These are phyloP conservation scores for Acacia confusa DNA, from an alignment of 306 rosid species.

Conservation along the genomic window DNA sequence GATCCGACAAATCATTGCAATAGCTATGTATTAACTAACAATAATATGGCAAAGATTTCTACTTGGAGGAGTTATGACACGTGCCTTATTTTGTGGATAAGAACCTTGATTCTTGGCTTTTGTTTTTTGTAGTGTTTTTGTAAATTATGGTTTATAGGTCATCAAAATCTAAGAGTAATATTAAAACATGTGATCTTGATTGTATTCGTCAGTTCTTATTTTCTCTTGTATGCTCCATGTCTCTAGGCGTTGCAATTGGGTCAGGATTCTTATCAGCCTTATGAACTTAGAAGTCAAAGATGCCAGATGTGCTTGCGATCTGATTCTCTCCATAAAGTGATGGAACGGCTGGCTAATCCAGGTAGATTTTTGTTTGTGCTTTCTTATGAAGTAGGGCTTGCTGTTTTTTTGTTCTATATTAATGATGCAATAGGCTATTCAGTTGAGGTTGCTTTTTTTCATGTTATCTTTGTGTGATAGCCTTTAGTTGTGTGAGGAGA, in stretches of 20 bases:
- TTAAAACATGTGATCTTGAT: neutral
- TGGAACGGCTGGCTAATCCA: constrained; percentile 87
- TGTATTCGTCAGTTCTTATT: constrained; percentile 1
- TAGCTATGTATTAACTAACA: neutral
- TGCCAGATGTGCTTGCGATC: constrained; percentile 96
- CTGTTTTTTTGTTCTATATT: neutral
- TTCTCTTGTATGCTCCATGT: constrained; percentile 15
- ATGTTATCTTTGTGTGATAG: neutral
- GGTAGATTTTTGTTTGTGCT: constrained; percentile 44
- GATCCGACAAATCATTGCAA: neutral
- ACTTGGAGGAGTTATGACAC: neutral
- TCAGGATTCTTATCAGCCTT: constrained; percentile 65
- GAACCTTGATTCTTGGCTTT: neutral
- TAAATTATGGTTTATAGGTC: neutral
- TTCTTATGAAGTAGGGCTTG: constrained; percentile 3
- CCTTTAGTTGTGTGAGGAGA: neutral
- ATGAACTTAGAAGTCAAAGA: constrained; percentile 79
- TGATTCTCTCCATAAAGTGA: constrained; percentile 86
- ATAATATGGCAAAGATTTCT: neutral
- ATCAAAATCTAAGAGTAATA: neutral
- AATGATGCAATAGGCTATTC: constrained; percentile 12
- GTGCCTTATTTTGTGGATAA: neutral
- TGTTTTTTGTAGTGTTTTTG: neutral
- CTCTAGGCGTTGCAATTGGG: constrained; percentile 89
- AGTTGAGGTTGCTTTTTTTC: neutral